Base-by-base conservation (phyloP, 768 basidiomycete species). In the Saitozyma podzolica region DNA sequence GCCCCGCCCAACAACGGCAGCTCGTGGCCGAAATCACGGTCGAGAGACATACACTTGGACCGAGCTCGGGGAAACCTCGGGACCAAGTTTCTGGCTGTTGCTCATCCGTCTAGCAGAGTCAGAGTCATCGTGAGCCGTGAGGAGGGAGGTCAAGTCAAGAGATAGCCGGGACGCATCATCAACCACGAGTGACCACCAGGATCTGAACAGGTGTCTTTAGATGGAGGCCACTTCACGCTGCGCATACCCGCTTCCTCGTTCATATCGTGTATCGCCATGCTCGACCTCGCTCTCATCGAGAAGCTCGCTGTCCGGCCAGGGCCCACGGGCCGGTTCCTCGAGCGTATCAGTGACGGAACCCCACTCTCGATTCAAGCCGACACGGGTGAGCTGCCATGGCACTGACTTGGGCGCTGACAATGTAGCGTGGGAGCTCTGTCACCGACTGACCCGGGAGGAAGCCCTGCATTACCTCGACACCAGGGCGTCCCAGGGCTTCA, bases 401-500 rank as follows among this genome's bases (percentile, higher is more conserved):
- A 29, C 29, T 5, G 29, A 29, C 2, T 66, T 16, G 39, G 56
- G 50, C 56, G 29, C 51, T n/a, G 64, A 56, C 16, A 55, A 62
- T 16, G 58, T 58, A 17, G 66, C 66, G 39, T 67, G 66, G 66
- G 66, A 67, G 62, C 54, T 67, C 13, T 60, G 54, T 29, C 62
- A 63, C 43, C 47, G 66, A 16, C 40, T 59, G 29, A 49, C 51
- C n/a, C 17, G 40, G 20, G 39, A 53, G 16, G 66, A 67, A 43
- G 66, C 53, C 6, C 49, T 50, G 11, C 40, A 39, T 40, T 67
- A 63, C 50, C 51, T 67, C 6, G 42, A 57, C 43, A 63, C 52
- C 20, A 41, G 66, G 19, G 45, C 47, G 13, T 37, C 48, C 10
- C 43, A 67, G 53, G 66, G 66, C 1, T 63, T 67, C 58, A 67